phyloP scores from a whole-genome alignment of 306 rosid genomes.

The Cucumis melo region DNA sequence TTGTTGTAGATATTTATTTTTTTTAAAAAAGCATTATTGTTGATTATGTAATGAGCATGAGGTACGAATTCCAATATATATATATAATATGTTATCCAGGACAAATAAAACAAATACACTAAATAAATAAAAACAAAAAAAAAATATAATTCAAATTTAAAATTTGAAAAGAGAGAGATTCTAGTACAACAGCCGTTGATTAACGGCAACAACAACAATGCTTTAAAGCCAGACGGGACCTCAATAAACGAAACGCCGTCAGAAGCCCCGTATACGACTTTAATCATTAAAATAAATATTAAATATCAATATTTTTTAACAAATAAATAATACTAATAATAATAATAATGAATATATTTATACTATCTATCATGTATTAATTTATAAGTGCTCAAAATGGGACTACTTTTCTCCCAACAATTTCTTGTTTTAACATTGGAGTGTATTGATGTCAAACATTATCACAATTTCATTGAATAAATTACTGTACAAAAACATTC shows the following conservation, averaged over 20 bases:
- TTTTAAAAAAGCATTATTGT: neutral
- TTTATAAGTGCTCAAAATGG: no score
- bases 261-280: neutral
- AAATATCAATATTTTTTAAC: no score
- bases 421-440: no score
- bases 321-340: no score
- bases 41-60: neutral
- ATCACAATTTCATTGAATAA: no score
- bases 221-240: neutral
- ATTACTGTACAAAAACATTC: no score
- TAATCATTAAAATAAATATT: neutral
- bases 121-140: neutral
- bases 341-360: no score
- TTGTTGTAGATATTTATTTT: no score
- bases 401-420: no score
- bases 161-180: neutral
- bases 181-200: neutral
- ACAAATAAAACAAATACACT: neutral
- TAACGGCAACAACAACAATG: neutral
- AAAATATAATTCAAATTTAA: neutral
- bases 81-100: no score
- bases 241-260: slow-evolving; percentile 4
- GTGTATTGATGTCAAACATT: no score
- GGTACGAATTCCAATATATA: neutral
- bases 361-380: no score